phyloP scores from a whole-genome alignment of 169 alveolate genomes.

The Sarcocystis neurona region DNA sequence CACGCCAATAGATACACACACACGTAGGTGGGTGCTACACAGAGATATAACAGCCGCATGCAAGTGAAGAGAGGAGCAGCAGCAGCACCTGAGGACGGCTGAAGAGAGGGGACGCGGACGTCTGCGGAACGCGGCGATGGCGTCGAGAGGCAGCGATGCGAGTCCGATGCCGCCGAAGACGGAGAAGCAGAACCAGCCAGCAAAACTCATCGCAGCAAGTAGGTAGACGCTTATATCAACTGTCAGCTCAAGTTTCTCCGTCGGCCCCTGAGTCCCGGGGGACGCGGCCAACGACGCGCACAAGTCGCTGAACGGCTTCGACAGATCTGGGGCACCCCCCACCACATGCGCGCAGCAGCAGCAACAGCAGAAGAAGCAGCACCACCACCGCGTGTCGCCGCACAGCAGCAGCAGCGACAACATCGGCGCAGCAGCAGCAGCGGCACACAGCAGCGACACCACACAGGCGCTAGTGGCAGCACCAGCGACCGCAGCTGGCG shows the following conservation, averaged over 20 bases:
- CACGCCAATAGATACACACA: no score
- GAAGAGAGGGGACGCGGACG: slow-evolving; percentile 3
- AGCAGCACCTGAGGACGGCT: slow-evolving; percentile 2
- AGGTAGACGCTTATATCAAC: slow-evolving; percentile 15
- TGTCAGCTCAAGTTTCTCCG: neutral
- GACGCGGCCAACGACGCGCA: neutral
- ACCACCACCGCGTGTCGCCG: no score
- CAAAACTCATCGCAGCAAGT: slow-evolving; percentile 27
- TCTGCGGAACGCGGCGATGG: neutral
- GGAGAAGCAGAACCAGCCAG: slow-evolving; percentile 24
- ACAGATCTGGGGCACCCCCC: neutral
- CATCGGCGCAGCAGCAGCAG: no score
- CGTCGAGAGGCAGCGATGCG: slow-evolving; percentile 37
- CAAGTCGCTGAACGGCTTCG: slow-evolving; percentile 4
- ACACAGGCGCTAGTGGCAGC: no score
- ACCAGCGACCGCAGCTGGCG: no score
- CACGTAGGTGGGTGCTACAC: no score
- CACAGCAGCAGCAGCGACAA: no score
- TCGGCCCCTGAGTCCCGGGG: neutral
- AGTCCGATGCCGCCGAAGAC: slow-evolving; percentile 23
- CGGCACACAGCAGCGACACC: no score
- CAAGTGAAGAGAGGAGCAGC: no score
- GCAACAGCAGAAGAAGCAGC: neutral
- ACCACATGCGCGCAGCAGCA: slow-evolving; percentile 7
- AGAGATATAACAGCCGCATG: no score